Evolutionary conservation across 306 rosid genomes (phyloP).

Genomic region (Dicorynia guianensis): DNA sequence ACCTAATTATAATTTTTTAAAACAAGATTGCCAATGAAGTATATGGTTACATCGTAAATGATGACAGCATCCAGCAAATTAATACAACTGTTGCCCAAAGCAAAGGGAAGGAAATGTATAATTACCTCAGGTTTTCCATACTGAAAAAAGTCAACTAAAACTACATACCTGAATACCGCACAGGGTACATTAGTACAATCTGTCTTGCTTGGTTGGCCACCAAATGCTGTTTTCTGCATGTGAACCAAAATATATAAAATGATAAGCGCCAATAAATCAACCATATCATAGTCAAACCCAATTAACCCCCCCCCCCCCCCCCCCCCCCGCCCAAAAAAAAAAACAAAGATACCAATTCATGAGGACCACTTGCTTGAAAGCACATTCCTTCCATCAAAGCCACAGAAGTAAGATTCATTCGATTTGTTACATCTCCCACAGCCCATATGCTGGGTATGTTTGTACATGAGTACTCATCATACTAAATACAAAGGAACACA

Average conservation of each 20-base stretch:
- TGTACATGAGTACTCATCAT: conserved; percentile 80
- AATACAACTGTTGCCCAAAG: conserved; percentile 7
- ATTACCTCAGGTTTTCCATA: conserved; percentile 1
- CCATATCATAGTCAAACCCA: conserved; percentile 2
- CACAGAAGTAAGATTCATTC: conserved; percentile 91
- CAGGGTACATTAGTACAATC: conserved; percentile 63
- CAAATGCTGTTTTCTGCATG: conserved; percentile 86
- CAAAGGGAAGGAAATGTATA: conserved; percentile 19
- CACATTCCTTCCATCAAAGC: conserved; percentile 90
- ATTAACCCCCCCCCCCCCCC: too few species aligned
- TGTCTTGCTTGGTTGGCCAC: conserved; percentile 72
- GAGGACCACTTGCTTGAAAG: conserved; percentile 73
- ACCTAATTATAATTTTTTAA: not conserved
- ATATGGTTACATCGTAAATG: not conserved
- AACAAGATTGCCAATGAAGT: not conserved
- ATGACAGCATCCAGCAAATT: conserved; percentile 7
- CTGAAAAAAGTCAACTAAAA: conserved; percentile 12
- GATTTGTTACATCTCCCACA: conserved; percentile 93
- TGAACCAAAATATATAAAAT: conserved; percentile 32
- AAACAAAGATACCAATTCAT: conserved; percentile 21
- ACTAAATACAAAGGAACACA: conserved; percentile 54
- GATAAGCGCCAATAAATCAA: conserved; percentile 18
- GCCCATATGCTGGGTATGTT: conserved; percentile 89
- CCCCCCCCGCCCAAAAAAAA: conserved; percentile 19
- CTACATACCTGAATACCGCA: conserved; percentile 58